Base-by-base conservation (phyloP, 176 grass and related monocot species). In the Triticum dicoccoides region DNA sequence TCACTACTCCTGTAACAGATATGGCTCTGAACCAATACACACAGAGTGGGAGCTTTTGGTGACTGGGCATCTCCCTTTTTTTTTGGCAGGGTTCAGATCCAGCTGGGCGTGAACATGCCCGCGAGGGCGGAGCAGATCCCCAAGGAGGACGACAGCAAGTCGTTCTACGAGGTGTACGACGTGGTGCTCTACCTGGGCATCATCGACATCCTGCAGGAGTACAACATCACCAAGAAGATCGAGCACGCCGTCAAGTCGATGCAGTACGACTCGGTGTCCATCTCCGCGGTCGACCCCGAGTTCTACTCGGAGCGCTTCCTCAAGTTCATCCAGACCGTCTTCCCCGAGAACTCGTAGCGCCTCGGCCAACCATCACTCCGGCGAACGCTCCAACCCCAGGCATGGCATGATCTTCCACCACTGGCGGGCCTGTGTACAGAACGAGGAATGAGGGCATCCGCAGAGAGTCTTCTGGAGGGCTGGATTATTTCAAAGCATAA, bases 51-150 rank as follows among this genome's bases (percentile, higher is more conserved):
- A 8, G 54, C 54, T 59, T 59, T 59, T 9, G 54, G 54, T 59
- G 54, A 59, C 54, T 14, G 18, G 15, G 13, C 5, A 9, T 45
- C 9, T 37, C 8, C 39, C 34, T 54, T 63, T 84, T 81, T 81
- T 69, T 73, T 77, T 78, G 51, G 17, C 84, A 99, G 97, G 87
- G 92, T 99, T 12, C 97, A 96, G 80, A 94, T 99, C 62, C 94
- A 99, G 87, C 87, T 99, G 37, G 97, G 97, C 17, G 92, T 99
- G n/a, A 99, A 99, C 92, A 89, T 99, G 97, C 97, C 97, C 5
- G 94, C 94, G 9, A 91, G 94, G 71, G 97, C 97, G 4, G 92
- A 99, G 80, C 89, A 94, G 65, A 92, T 64, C 70, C 82, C 79
- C 3, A 81, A 64, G 49, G 86, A 94, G 76, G 90, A 92, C 0